A percentile compares a stretch with the other conserved stretches of the same genome.
These are phyloP conservation scores for Populus euphratica DNA, from an alignment of 345 rosid genomes.

Conservation along the genomic window DNA sequence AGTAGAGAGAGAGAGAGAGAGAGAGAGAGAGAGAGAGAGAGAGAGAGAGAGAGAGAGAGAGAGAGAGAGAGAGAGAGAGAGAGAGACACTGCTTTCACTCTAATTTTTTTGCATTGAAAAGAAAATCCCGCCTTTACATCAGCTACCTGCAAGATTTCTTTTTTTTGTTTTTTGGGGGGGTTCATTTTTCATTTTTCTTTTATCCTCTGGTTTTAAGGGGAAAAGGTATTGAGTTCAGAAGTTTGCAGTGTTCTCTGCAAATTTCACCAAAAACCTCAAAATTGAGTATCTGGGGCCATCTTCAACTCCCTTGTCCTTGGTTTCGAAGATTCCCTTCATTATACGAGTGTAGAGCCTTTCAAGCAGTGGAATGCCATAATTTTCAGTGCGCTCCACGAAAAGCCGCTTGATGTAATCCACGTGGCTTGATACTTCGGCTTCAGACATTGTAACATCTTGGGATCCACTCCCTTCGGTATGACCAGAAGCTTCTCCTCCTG, in stretches of 20 bases:
- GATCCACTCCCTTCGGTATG: conserved; percentile 17
- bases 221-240: conserved; percentile 44
- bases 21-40: neutral
- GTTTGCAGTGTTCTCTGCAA: conserved; percentile 64
- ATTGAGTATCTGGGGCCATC: conserved; percentile 59
- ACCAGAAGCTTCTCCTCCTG: conserved; percentile 21
- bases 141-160: conserved; percentile 28
- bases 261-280: conserved; percentile 78
- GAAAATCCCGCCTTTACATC: conserved; percentile 66
- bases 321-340: conserved; percentile 68
- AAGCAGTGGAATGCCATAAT: conserved; percentile 71
- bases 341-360: conserved; percentile 76
- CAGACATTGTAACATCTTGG: conserved; percentile 36
- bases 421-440: conserved; percentile 39
- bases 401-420: conserved; percentile 43
- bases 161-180: neutral
- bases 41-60: neutral
- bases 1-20: neutral
- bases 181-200: neutral
- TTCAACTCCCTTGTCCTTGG: conserved; percentile 40
- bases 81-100: conserved; percentile 20
- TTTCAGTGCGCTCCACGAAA: conserved; percentile 52
- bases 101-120: conserved; percentile 29
- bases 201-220: neutral
- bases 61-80: neutral